Evolutionary conservation across 2,329 filamentous ascomycete genomes (phyloP), one percentile per base, ranked within the genome.

Genomic region (Diaporthe sp.): DNA sequence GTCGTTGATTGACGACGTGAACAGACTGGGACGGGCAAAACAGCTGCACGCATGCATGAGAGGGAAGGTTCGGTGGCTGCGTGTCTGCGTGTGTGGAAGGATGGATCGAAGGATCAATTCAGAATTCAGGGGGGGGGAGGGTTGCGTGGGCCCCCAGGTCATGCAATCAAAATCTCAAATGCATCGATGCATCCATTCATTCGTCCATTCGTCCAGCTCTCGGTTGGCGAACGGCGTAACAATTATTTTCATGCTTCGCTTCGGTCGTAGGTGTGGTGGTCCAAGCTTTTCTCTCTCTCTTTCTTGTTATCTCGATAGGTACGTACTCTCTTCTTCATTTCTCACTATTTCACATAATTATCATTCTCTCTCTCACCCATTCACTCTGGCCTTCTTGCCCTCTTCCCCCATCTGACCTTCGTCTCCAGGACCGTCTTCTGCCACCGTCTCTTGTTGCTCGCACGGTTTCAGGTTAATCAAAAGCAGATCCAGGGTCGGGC

Each of bases 401-500:
- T 25, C 33, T 25, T 6, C 3, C 9, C n/a, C n/a, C 50, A 3
- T 12, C n/a, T 6, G n/a, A 6, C 50, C 10, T 5, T 28, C 47
- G 22, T 10, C 22, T n/a, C n/a, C n/a, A 22, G 22, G 33, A 4
- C 55, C 55, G 22, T 38, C 33, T 10, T 60, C 57, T 60, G 57
- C 3, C 38, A 42, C n/a, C 35, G 35, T n/a, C 61, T 52, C 30
- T n/a, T n/a, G n/a, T 54, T 45, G 70, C 57, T 61, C 38, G 45
- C 45, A 64, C 70, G 57, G 70, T 72, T 72, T 72, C 70, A 72
- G 57, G 70, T 72, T 72, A 64, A 72, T 72, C 70, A 72, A 54
- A 55, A 30, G 47, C 57, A 54, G 60, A 64, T 64, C 58, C 50
- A 72, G 70, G 57, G 70, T 54, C 70, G 45, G 70, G 42, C 54